A percentile compares a stretch with the other conserved stretches of the same genome.
Evolutionary conservation across 75 land plant species (phyloP).

Genomic region (Adiantum capillusveneris): DNA sequence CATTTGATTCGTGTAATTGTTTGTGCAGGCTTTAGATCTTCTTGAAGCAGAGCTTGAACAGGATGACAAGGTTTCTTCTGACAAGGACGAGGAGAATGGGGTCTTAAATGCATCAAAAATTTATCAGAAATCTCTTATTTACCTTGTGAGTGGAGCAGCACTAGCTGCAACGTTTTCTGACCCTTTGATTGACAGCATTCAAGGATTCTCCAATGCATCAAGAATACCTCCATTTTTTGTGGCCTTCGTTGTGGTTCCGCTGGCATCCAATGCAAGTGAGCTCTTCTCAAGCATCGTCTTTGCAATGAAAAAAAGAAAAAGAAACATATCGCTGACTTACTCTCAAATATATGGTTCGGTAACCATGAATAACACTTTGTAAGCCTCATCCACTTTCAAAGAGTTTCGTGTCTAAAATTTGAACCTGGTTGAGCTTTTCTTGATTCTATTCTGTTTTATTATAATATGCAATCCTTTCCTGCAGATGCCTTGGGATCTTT

Average conservation of each 20-base stretch:
- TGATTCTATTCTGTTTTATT: no score
- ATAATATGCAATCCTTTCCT: no score
- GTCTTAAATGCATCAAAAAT: constrained; percentile 11
- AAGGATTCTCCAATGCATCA: constrained; percentile 15
- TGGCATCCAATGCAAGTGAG: constrained; percentile 33
- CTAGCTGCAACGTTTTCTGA: constrained; percentile 29
- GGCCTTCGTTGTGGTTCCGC: constrained; percentile 27
- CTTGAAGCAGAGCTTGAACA: constrained; percentile 19
- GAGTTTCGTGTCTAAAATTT: no score
- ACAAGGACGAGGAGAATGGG: no score
- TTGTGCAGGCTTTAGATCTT: constrained; percentile 20
- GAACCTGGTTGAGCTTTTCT: no score
- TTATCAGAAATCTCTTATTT: constrained; percentile 10
- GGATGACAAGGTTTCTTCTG: neutral
- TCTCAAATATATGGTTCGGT: constrained; percentile 32
- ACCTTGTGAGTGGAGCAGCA: constrained; percentile 10
- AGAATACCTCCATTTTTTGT: constrained; percentile 30
- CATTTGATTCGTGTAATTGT: no score
- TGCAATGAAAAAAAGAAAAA: constrained; percentile 21
- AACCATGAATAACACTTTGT: constrained; percentile 34
- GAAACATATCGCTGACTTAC: constrained; percentile 25
- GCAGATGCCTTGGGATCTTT: constrained; percentile 30
- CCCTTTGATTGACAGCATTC: constrained; percentile 24
- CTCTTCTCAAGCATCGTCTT: constrained; percentile 21
- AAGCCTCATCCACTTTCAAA: constrained; percentile 1